These are phyloP conservation scores for Colletotrichum cordylinicola DNA, from an alignment of 2,329 filamentous ascomycete species.

Conservation along the genomic window DNA sequence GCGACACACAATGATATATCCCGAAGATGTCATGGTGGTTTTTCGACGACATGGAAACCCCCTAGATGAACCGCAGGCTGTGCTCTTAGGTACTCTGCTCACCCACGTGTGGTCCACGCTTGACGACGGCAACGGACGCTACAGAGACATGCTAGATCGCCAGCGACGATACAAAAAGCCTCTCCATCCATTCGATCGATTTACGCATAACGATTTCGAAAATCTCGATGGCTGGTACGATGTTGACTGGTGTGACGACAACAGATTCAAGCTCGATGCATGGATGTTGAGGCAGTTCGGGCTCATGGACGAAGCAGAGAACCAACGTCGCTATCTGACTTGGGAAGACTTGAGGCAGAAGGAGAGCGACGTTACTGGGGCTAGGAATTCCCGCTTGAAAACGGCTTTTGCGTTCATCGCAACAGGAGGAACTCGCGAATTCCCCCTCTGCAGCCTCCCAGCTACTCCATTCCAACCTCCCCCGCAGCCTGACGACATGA, in stretches of 20 bases:
- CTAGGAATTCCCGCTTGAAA: fast-evolving
- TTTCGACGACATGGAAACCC: fast-evolving
- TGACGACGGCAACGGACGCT: no score
- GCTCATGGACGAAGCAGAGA: neutral
- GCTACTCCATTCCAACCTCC: neutral
- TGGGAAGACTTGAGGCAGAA: neutral
- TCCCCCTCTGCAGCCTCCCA: neutral
- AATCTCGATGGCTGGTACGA: neutral
- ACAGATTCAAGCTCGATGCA: neutral
- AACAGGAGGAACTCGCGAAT: neutral
- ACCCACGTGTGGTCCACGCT: neutral
- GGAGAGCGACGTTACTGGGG: neutral
- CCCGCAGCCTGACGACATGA: neutral
- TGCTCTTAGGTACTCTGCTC: fast-evolving
- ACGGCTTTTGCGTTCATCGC: fast-evolving
- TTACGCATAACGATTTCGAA: neutral
- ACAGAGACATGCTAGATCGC: no score
- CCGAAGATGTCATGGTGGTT: neutral
- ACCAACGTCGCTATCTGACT: neutral
- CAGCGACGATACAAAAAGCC: no score
- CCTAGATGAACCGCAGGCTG: fast-evolving
- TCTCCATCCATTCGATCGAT: neutral
- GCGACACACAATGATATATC: no score
- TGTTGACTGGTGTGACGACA: neutral
- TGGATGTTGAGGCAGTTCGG: neutral